A percentile compares a stretch with the other conserved stretches of the same genome.
Evolutionary conservation across 1,284 basidiomycete genomes (phyloP).

Genomic region (Tylopilus sp.): DNA sequence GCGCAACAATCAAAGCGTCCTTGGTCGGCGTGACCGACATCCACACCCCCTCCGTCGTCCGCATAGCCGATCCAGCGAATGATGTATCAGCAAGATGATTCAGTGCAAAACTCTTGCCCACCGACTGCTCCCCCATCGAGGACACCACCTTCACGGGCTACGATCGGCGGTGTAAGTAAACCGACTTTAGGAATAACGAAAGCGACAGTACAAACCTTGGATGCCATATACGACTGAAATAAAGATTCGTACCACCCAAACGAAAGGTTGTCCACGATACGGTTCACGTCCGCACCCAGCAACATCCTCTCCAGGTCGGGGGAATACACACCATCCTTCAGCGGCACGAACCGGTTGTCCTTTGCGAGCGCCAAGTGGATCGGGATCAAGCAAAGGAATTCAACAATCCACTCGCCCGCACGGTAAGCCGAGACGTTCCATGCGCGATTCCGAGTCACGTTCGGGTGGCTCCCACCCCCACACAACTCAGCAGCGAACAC

Average conservation of each 20-base stretch:
- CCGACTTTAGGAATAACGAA: fast-evolving
- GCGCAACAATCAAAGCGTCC: constrained; percentile 52
- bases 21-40: constrained; percentile 65
- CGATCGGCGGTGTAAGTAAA: background rate
- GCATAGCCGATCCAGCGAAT: constrained; percentile 66
- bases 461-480: background rate
- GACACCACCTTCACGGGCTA: constrained; percentile 64
- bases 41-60: constrained; percentile 67
- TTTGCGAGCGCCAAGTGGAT: constrained; percentile 59
- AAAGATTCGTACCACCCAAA: constrained; percentile 68
- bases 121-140: constrained; percentile 68
- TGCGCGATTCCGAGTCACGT: background rate
- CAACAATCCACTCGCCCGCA: constrained; percentile 63
- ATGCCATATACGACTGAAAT: constrained; percentile 60
- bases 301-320: constrained; percentile 48
- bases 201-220: constrained; percentile 40
- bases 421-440: constrained; percentile 41
- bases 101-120: constrained; percentile 60
- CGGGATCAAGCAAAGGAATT: constrained; percentile 60
- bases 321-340: constrained; percentile 57
- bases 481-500: constrained; percentile 25
- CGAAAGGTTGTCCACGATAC: constrained; percentile 51
- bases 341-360: constrained; percentile 58
- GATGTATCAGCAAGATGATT: constrained; percentile 66
- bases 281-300: constrained; percentile 55